Evolutionary conservation across 345 rosid genomes (phyloP).

Genomic region (Cardamine occulta): DNA sequence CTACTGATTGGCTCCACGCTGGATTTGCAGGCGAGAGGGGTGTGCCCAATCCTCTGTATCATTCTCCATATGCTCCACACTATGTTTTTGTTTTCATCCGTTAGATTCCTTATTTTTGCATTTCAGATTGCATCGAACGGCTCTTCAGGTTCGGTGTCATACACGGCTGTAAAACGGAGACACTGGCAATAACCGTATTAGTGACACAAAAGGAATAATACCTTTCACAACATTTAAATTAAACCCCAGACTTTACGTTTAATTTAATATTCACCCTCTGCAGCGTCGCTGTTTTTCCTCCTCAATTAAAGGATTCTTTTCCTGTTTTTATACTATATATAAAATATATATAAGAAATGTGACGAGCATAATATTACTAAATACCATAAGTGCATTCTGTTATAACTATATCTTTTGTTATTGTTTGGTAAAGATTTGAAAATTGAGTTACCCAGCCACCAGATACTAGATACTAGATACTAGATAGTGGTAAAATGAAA

Average conservation of each 20-base stretch:
- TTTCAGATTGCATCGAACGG: conserved; percentile 38
- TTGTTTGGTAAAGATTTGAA: no score
- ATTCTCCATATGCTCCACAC: background rate
- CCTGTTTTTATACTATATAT: background rate
- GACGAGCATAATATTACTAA: no score
- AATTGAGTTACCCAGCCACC: no score
- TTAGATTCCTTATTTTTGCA: conserved; percentile 11
- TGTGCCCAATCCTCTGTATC: conserved; percentile 29
- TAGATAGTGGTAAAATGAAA: no score
- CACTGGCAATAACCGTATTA: conserved; percentile 4
- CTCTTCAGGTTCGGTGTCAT: background rate
- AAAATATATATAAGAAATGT: no score
- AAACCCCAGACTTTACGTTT: conserved; percentile 28
- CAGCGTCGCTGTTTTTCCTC: conserved; percentile 6
- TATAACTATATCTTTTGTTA: no score
- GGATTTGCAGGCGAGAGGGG: conserved; percentile 33
- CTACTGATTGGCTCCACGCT: conserved; percentile 41
- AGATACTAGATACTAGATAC: no score
- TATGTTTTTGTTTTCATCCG: background rate
- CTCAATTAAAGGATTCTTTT: conserved; percentile 6
- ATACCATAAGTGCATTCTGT: no score
- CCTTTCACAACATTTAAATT: conserved; percentile 29
- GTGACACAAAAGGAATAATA: conserved; percentile 40
- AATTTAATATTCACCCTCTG: background rate
- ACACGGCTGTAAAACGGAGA: conserved; percentile 25